Evolutionary conservation across 2,329 filamentous ascomycete genomes (phyloP).

Genomic region (Scedosporium dehoogii): DNA sequence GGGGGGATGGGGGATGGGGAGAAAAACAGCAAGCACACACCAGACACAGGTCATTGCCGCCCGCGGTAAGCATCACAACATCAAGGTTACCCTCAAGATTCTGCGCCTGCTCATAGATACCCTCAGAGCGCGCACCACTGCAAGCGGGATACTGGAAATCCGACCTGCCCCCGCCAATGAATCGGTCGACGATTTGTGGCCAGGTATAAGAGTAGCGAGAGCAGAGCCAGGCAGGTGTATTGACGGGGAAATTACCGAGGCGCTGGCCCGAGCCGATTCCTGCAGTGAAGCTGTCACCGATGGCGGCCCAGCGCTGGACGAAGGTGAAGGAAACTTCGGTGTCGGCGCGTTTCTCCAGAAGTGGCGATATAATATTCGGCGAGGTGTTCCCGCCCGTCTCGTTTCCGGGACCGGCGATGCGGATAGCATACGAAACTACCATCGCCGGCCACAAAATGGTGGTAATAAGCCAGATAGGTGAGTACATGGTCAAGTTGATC

Average conservation of each 20-base stretch:
- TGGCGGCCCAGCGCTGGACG: slow-evolving; percentile 21
- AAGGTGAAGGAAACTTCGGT: slow-evolving; percentile 11
- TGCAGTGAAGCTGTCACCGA: slow-evolving; percentile 27
- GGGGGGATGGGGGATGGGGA: no score
- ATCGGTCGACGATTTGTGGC: slow-evolving; percentile 16
- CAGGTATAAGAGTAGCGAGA: slow-evolving; percentile 20
- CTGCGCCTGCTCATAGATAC: slow-evolving; percentile 19
- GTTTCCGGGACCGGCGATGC: background rate
- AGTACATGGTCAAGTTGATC: background rate
- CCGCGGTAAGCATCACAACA: slow-evolving; percentile 24
- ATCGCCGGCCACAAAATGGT: background rate
- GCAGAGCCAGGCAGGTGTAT: slow-evolving; percentile 14
- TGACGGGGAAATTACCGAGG: slow-evolving; percentile 11
- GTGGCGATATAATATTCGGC: background rate
- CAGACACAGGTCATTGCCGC: slow-evolving; percentile 27
- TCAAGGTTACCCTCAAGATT: slow-evolving; percentile 18
- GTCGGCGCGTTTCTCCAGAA: background rate
- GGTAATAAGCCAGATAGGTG: background rate
- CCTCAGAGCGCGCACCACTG: slow-evolving; percentile 15
- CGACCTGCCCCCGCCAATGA: slow-evolving; percentile 13
- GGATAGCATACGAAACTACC: background rate
- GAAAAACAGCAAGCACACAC: slow-evolving; percentile 9
- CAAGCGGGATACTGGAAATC: slow-evolving; percentile 20
- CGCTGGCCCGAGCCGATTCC: slow-evolving; percentile 20
- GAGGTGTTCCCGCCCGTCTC: background rate